Conservation (phyloP, 1,139 yeast species). For the Protomyces pachydermus region DNA sequence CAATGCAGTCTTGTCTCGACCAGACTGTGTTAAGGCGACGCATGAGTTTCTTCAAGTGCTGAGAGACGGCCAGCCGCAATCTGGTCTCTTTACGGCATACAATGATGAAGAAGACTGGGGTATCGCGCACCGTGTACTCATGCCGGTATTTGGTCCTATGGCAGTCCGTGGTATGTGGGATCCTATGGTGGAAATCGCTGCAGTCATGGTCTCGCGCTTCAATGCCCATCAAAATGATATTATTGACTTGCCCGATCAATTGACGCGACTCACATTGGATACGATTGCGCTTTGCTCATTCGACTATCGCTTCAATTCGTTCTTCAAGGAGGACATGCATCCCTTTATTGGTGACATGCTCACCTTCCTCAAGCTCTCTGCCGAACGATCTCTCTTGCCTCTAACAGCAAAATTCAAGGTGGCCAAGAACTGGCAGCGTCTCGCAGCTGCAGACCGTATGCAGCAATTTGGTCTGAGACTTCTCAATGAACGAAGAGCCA, state of each 20-base stretch:
- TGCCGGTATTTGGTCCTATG: conserved; percentile 27
- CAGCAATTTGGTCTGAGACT: conserved; percentile 21
- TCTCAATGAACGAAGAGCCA: conserved; percentile 13
- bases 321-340: conserved; percentile 28
- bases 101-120: conserved; percentile 26
- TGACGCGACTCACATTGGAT: conserved; percentile 26
- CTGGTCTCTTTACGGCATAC: conserved; percentile 20
- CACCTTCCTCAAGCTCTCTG: conserved; percentile 20
- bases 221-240: conserved; percentile 17
- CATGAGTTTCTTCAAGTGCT: conserved; percentile 14
- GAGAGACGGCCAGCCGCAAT: conserved; percentile 3
- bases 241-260: conserved; percentile 20
- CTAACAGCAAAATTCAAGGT: conserved; percentile 14
- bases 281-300: conserved; percentile 27
- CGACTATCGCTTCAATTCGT: conserved; percentile 27
- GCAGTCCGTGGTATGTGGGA: conserved; percentile 23
- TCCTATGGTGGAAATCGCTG: conserved; percentile 24
- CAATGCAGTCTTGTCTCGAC: conserved; percentile 15
- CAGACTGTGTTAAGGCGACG: conserved; percentile 5
- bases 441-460: conserved; percentile 22
- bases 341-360: conserved; percentile 27
- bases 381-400: conserved; percentile 13
- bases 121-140: conserved; percentile 26
- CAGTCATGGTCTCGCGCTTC: conserved; percentile 21
- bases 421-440: conserved; percentile 19